These are phyloP conservation scores for Peniophora sp. DNA, from an alignment of 1,284 basidiomycete species.

Conservation along the genomic window DNA sequence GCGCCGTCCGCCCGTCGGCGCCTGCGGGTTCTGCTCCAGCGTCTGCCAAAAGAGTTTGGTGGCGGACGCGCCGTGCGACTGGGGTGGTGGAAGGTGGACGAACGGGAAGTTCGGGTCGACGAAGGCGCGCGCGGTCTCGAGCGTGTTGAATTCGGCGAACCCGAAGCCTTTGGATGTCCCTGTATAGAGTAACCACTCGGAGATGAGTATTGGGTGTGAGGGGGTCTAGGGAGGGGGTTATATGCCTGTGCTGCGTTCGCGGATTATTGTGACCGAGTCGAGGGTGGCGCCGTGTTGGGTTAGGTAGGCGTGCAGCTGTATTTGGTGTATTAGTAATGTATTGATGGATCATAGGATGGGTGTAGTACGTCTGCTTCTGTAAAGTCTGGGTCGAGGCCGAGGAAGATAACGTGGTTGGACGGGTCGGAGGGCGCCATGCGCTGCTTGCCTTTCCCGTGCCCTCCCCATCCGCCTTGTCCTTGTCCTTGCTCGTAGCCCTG, in stretches of 20 bases:
- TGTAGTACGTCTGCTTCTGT: constrained; percentile 80
- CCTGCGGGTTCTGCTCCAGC: constrained; percentile 53
- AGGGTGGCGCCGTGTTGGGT: constrained; percentile 63
- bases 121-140: constrained; percentile 80
- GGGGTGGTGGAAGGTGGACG: constrained; percentile 78
- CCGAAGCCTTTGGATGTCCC: constrained; percentile 89
- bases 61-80: constrained; percentile 69
- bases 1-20: constrained; percentile 57
- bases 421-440: constrained; percentile 71
- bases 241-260: constrained; percentile 90
- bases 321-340: constrained; percentile 44
- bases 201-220: constrained; percentile 62
- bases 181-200: constrained; percentile 39
- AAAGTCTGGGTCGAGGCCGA: constrained; percentile 84
- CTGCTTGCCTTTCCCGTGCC: constrained; percentile 35
- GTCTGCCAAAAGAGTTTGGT: constrained; percentile 62
- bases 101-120: constrained; percentile 82
- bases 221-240: constrained; percentile 63
- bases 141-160: constrained; percentile 82
- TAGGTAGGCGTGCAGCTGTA: constrained; percentile 73
- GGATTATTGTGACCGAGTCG: constrained; percentile 86
- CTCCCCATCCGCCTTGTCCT: constrained; percentile 26
- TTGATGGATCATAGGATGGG: constrained; percentile 21
- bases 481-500: constrained; percentile 44
- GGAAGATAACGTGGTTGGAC: constrained; percentile 85